These are phyloP conservation scores for Sporothrix schenckii DNA, from an alignment of 2,329 filamentous ascomycete species.

Conservation along the genomic window DNA sequence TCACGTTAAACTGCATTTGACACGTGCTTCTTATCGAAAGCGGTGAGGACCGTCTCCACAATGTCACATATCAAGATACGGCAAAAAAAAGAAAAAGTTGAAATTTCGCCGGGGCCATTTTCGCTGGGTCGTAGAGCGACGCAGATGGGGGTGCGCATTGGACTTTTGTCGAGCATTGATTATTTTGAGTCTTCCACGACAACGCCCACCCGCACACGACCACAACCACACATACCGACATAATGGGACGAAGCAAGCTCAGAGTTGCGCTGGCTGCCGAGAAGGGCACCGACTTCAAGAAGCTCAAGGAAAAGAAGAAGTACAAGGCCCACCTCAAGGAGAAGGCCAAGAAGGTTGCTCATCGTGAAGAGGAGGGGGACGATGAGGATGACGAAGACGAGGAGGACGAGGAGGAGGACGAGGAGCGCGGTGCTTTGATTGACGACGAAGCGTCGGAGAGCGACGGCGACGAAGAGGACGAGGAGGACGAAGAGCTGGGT, in stretches of 20 bases:
- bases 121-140: neutral
- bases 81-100: conserved; percentile 34
- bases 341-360: conserved; percentile 40
- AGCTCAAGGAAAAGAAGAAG: conserved; percentile 55
- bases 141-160: neutral
- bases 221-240: conserved; percentile 9
- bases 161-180: neutral
- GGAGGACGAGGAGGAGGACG: conserved; percentile 45
- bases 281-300: conserved; percentile 58
- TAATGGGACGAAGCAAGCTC: conserved; percentile 49
- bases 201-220: conserved; percentile 1
- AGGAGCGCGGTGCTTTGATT: conserved; percentile 38
- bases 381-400: conserved; percentile 49
- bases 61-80: conserved; percentile 16
- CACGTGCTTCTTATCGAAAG: conserved; percentile 27
- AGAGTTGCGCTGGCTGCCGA: conserved; percentile 59
- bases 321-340: conserved; percentile 49
- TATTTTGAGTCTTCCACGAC: neutral
- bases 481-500: conserved; percentile 38
- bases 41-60: conserved; percentile 28
- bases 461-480: conserved; percentile 41
- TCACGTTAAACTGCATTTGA: neutral
- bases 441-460: conserved; percentile 37
- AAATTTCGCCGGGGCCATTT: conserved; percentile 22
- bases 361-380: conserved; percentile 37